A percentile compares a stretch with the other conserved stretches of the same genome.
These are phyloP conservation scores for Bacidia rubella DNA, from an alignment of 495 filamentous ascomycete genomes.

Conservation along the genomic window DNA sequence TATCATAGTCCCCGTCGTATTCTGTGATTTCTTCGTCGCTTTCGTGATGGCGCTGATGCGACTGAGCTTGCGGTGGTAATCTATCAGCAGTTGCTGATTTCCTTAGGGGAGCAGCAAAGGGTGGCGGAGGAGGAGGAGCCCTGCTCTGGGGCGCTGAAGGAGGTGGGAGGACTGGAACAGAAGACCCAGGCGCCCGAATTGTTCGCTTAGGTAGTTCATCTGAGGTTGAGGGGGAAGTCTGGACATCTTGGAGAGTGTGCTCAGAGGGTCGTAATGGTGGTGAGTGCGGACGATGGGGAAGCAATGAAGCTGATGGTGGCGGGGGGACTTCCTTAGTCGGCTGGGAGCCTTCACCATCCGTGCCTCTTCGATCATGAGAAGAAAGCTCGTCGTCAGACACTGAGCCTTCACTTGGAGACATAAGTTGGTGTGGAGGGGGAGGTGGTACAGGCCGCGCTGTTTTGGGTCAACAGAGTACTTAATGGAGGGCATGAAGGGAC, in stretches of 20 bases:
- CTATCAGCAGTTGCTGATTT: conserved; percentile 50
- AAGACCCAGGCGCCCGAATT: conserved; percentile 30
- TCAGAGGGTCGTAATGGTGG: conserved; percentile 23
- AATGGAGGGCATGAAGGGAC: conserved; percentile 19
- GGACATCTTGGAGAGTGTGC: conserved; percentile 18
- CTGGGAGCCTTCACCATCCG: conserved; percentile 12
- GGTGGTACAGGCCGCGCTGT: conserved; percentile 46
- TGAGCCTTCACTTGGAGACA: conserved; percentile 64
- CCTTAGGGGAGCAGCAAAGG: conserved; percentile 36
- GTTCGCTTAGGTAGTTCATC: conserved; percentile 16
- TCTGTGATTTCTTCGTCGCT: conserved; percentile 77
- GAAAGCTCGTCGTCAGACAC: conserved; percentile 92
- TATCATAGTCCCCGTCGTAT: conserved; percentile 97
- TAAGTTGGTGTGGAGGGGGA: conserved; percentile 33
- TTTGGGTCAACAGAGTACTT: conserved; percentile 19
- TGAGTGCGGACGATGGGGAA: conserved; percentile 14
- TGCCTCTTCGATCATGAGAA: conserved; percentile 34
- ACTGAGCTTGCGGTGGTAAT: conserved; percentile 14
- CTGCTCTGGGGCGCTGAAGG: conserved; percentile 44
- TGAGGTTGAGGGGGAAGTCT: conserved; percentile 25
- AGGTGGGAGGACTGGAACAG: conserved; percentile 23
- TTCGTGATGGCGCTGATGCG: conserved; percentile 37
- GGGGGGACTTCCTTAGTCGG: conserved; percentile 29
- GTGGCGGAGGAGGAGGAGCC: conserved; percentile 70
- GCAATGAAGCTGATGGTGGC: conserved; percentile 27